Percentiles rank a stretch among this genome's conserved stretches.
Evolutionary conservation across 2,329 filamentous ascomycete genomes (phyloP).

Genomic region (Corinectria fuckeliana): DNA sequence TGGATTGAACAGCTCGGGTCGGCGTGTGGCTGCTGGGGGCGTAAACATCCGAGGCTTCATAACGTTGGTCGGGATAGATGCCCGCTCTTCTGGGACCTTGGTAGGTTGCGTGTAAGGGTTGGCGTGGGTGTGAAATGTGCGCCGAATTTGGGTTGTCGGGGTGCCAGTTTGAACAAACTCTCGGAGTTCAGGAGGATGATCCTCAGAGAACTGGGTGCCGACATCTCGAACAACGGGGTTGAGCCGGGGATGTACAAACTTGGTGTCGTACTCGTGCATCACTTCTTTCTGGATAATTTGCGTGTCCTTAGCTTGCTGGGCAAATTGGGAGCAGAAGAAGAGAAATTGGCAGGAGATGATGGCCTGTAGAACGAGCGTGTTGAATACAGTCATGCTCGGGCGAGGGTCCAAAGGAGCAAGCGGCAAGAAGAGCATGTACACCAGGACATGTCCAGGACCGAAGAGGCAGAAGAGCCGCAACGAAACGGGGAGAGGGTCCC

Average conservation of each 20-base stretch:
- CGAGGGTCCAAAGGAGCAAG: constrained; percentile 75
- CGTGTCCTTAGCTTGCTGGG: constrained; percentile 85
- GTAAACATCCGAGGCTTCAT: constrained; percentile 53
- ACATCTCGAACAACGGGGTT: constrained; percentile 80
- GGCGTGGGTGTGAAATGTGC: constrained; percentile 79
- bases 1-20: constrained; percentile 46
- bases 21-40: constrained; percentile 44
- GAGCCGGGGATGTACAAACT: constrained; percentile 91
- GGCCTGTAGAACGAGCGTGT: constrained; percentile 76
- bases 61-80: constrained; percentile 44
- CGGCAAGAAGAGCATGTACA: constrained; percentile 89
- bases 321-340: constrained; percentile 75
- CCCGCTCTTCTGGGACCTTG: constrained; percentile 55
- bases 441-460: constrained; percentile 88
- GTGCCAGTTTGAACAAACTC: constrained; percentile 58
- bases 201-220: constrained; percentile 74
- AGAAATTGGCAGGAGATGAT: constrained; percentile 80
- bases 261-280: constrained; percentile 92
- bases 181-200: constrained; percentile 48
- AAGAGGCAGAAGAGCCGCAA: constrained; percentile 87
- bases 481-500: constrained; percentile 89
- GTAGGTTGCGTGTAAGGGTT: constrained; percentile 74
- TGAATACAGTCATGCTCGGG: constrained; percentile 86
- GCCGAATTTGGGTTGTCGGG: constrained; percentile 69
- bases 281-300: constrained; percentile 89